These are phyloP conservation scores for Triticum dicoccoides DNA, from an alignment of 176 grass and related monocot genomes.

Conservation along the genomic window DNA sequence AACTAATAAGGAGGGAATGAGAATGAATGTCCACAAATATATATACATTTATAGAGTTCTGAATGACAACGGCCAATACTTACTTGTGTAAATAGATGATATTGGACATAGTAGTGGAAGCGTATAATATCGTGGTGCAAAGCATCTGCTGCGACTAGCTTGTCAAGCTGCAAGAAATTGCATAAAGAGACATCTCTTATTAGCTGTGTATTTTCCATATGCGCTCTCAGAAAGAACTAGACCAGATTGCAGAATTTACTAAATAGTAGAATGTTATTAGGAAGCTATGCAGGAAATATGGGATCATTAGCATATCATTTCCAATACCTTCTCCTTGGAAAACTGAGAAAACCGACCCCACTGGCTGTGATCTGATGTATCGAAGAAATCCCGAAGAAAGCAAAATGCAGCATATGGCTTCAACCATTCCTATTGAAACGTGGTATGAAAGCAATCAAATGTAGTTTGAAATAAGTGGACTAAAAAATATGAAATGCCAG, in stretches of 20 bases:
- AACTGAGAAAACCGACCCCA: slow-evolving; percentile 92
- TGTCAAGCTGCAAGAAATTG: slow-evolving; percentile 73
- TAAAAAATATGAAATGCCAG: slow-evolving; percentile 11
- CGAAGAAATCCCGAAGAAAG: slow-evolving; percentile 95
- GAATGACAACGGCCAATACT: slow-evolving; percentile 43
- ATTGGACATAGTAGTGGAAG: slow-evolving; percentile 98
- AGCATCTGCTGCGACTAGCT: slow-evolving; percentile 69
- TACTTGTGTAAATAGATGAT: slow-evolving; percentile 97
- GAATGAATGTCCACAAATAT: background rate
- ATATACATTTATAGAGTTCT: background rate
- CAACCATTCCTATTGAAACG: slow-evolving; percentile 87
- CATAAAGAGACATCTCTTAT: slow-evolving; percentile 27
- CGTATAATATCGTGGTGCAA: slow-evolving; percentile 83
- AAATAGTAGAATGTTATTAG: background rate
- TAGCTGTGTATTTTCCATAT: slow-evolving; percentile 3
- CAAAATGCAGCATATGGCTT: slow-evolving; percentile 99
- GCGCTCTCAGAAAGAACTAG: slow-evolving; percentile 24
- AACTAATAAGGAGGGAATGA: slow-evolving; percentile 52
- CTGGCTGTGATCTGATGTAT: slow-evolving; percentile 94
- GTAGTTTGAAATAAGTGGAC: slow-evolving; percentile 16
- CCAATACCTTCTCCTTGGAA: slow-evolving; percentile 84
- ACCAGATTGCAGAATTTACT: slow-evolving; percentile 9
- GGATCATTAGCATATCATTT: slow-evolving; percentile 14
- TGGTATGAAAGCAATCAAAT: slow-evolving; percentile 1
- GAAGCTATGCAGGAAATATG: background rate